These are phyloP conservation scores for Nicotiana paniculata DNA, from an alignment of 257 asterid species.

Conservation along the genomic window DNA sequence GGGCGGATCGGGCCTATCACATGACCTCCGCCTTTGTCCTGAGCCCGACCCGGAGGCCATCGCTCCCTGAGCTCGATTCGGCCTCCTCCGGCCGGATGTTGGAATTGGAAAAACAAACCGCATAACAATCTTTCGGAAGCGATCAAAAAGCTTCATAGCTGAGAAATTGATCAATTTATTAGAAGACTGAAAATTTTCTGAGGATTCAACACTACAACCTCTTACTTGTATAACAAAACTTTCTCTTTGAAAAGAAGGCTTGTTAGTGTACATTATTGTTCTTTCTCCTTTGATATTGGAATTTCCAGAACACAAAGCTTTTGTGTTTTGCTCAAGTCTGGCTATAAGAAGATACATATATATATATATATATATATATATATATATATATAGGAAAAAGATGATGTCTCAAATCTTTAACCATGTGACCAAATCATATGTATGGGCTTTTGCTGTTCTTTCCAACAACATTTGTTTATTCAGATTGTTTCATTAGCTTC, in stretches of 20 bases:
- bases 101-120: slow-evolving; percentile 9
- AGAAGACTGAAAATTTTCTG: not conserved
- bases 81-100: not conserved
- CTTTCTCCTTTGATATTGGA: not conserved
- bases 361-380: not conserved
- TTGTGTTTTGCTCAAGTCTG: not conserved
- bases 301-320: not conserved
- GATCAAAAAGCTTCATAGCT: slow-evolving; percentile 14
- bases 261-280: slow-evolving; percentile 7
- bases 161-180: slow-evolving; percentile 15
- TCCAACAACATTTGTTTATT: slow-evolving; percentile 8
- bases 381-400: slow-evolving; percentile 2
- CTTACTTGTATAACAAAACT: slow-evolving; percentile 6
- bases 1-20: slow-evolving; percentile 14
- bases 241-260: slow-evolving; percentile 7
- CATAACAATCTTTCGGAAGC: slow-evolving; percentile 16
- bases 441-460: slow-evolving; percentile 11
- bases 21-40: slow-evolving; percentile 1
- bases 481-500: not conserved
- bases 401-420: not conserved
- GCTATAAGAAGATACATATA: not conserved
- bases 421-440: slow-evolving; percentile 24
- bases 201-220: not conserved
- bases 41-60: not conserved
- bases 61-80: not conserved